Base-by-base conservation (phyloP, 176 grass and related monocot genomes). In the Secale cereale region DNA sequence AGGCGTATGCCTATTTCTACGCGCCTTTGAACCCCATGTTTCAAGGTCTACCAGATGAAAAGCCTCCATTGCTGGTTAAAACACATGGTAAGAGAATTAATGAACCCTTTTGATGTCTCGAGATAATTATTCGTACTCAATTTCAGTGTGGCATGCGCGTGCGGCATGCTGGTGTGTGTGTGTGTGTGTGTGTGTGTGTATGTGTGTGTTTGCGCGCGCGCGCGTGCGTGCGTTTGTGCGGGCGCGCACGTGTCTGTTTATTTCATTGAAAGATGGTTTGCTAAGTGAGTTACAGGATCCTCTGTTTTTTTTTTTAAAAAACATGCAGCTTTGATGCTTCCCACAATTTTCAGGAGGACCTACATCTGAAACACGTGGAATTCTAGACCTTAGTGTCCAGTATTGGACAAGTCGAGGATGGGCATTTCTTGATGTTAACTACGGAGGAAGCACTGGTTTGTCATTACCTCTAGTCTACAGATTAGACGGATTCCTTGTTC, bases 361-460 rank as follows among this genome's bases (percentile, higher is more conserved):
- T 46, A 98, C 96, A 36, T 48, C 48, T 68, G 91, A 98, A 91
- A 86, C 93, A 71, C 85, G 78, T 81, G 91, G 62, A 81, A 19
- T 88, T 41, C 80, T 98, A 39, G 88, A 95, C 73, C 89, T 95
- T 70, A 94, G 89, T 86, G 89, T 95, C 52, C 96, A 95, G 40
- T 98, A 94, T 60, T 98, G 93, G 96, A 98, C 93, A 89, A 95
- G 89, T 85, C 88, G 93, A 91, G 96, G 96, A 13, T 98, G 96
- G 93, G 96, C 91, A 74, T 93, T 87, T 89, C 85, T 95, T 28
- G 93, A 95, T 94, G 96, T 98, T 89, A 98, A 95, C 78, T 95
- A 98, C 68, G 93, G 93, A 45, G 96, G 96, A 85, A 98, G 95
- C 89, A 95, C 91, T 40, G 93, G 93, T 98, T 83, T 80, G 89